Base-by-base conservation (phyloP, 768 basidiomycete genomes). In the Fomitopsis serialis region DNA sequence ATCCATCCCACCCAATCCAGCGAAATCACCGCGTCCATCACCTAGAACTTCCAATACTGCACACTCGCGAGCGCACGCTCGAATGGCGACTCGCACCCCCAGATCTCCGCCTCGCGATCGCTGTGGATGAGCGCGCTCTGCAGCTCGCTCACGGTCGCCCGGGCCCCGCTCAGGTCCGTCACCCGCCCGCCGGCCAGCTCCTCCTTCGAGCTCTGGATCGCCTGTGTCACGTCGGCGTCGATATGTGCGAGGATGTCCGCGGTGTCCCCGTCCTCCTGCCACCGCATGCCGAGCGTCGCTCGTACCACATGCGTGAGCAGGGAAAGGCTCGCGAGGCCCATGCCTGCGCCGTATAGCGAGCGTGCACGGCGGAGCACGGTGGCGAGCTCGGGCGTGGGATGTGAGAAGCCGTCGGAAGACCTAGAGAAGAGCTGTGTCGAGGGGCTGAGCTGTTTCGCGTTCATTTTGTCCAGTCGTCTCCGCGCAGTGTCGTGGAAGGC, bases 141-240 rank as follows among this genome's bases (percentile, higher is more conserved):
- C 42, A 92, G 66, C 24, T 78, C 77, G 17, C 70, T 64, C 44
- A 82, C 66, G 12, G 71, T 73, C 52, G 74, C 77, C 53, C 76
- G 76, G 52, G 81, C 82, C 45, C 60, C 59, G 13, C 63, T 56
- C 29, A 77, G 61, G 58, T 88, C 81, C 12, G 64, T 65, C 29
- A 82, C 72, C 12, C 77, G 75, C 25, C 77, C 79, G 13, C 72
- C 74, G 48, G 79, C 79, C 10, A 85, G 64, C 65, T 90, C 86
- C 64, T 92, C 89, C 66, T 81, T 85, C 50, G 82, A 80, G 60
- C 86, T 88, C 80, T 89, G 90, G 42, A 92, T 80, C 7, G 88
- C 89, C 68, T 91, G 89, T 50, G 80, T 79, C 49, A 92, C 79
- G 63, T 92, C 89, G 23, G 79, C 75, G 67, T 91, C 89, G 53